Evolutionary conservation across 2,329 filamentous ascomycete genomes (phyloP), one percentile per base, ranked within the genome.

Genomic region (Lithohypha guttulata): DNA sequence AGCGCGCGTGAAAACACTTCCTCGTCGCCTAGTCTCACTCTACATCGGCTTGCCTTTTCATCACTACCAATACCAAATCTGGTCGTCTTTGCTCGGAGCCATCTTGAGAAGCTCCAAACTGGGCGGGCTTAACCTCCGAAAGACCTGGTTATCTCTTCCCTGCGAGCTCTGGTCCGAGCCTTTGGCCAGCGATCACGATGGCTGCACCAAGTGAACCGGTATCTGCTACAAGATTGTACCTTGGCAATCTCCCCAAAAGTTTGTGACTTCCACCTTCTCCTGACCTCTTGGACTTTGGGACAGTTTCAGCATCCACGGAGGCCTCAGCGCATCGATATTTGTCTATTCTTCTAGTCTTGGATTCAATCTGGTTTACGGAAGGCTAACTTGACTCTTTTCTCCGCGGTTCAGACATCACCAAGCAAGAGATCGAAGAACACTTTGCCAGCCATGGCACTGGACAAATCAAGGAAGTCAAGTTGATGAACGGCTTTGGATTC

Each of bases 401-500:
- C 11, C 31, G 41, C 25, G 68, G 93, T n/a, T n/a, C n/a, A n/a
- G n/a, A n/a, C n/a, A 87, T 84, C 69, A 95, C 87, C 65, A 96
- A 96, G 71, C 79, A 84, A 65, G 89, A 98, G 62, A 82, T 98
- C 62, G 87, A 96, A 68, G 77, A 79, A 56, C 89, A 96, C 65
- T 98, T 98, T 68, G 81, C 81, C 62, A 85, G 79, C 58, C 86
- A 95, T 78, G 91, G 89, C 60, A 89, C 86, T 54, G 91, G 91
- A 63, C 86, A 94, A 63, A 96, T 98, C 61, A 91, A 83, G 53
- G 91, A 98, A 70, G 89, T 98, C 69, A 98, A 98, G 72, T 78
- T 98, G 49, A 98, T 98, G 91, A 96, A 94, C 61, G 91, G 91
- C 58, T 98, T 98, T 60, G 91, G 91, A 61, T 98, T 98, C 71